Evolutionary conservation across 306 rosid species (phyloP).

Genomic region (Pueraria montana): DNA sequence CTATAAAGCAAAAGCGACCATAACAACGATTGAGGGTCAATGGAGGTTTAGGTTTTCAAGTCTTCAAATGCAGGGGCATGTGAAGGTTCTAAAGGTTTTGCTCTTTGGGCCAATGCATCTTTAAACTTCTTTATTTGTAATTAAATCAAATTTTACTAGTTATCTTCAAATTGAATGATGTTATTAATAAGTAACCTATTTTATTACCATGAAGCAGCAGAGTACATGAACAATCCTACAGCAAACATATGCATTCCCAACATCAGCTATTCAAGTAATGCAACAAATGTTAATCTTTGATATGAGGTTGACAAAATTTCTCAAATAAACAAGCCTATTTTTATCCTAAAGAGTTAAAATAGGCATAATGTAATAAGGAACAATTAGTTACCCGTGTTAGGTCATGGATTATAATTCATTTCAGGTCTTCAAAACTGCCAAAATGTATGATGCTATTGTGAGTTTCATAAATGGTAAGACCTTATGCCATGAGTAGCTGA

Average conservation of each 20-base stretch:
- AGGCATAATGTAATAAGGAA: not conserved
- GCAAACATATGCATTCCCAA: not conserved
- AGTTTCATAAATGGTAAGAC: too few relatives aligned
- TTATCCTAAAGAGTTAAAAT: not conserved
- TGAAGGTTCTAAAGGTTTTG: too few relatives aligned
- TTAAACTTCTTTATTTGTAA: slow-evolving; percentile 86
- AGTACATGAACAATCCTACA: slow-evolving; percentile 28
- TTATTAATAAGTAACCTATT: slow-evolving; percentile 18
- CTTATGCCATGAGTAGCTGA: too few relatives aligned
- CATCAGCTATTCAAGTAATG: slow-evolving; percentile 13
- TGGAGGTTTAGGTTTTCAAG: too few relatives aligned
- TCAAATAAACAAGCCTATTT: slow-evolving; percentile 1
- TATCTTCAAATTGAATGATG: not conserved
- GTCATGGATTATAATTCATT: too few relatives aligned
- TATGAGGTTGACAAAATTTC: not conserved
- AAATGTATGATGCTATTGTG: too few relatives aligned
- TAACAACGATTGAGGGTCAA: too few relatives aligned
- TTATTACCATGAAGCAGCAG: not conserved
- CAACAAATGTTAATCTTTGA: not conserved
- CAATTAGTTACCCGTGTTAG: not conserved
- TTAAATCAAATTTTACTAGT: slow-evolving; percentile 25
- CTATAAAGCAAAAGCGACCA: too few relatives aligned
- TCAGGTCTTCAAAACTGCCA: too few relatives aligned
- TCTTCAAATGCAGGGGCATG: too few relatives aligned
- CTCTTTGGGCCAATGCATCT: slow-evolving; percentile 79